Evolutionary conservation across 129 eudicot species (phyloP).

Genomic region (Pulicaria dysenterica): DNA sequence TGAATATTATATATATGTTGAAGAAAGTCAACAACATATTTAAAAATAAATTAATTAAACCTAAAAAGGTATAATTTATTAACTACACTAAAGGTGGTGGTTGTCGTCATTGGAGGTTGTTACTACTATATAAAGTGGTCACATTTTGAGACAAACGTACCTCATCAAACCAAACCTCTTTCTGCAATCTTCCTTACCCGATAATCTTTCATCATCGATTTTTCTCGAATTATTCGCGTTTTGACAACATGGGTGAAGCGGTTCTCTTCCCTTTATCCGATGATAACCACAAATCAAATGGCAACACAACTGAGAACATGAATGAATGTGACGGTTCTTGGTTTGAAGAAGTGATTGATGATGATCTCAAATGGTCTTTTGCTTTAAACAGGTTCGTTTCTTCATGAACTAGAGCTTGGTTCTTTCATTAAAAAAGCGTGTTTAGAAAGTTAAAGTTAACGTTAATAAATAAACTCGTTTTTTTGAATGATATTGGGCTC

Average conservation of each 20-base stretch:
- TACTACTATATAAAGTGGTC: constrained; percentile 20
- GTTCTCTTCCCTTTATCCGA: constrained; percentile 22
- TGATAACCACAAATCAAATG: constrained; percentile 16
- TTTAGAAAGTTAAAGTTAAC: no score
- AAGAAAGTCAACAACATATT: neutral
- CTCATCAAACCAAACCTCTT: constrained; percentile 13
- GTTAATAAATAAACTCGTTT: no score
- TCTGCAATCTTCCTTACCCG: neutral
- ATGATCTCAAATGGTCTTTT: constrained; percentile 72
- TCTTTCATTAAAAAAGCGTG: no score
- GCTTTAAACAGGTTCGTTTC: constrained; percentile 71
- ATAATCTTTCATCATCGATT: neutral
- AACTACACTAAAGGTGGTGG: constrained; percentile 11
- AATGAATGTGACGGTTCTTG: constrained; percentile 33
- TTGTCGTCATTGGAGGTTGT: constrained; percentile 19
- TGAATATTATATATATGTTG: constrained; percentile 4
- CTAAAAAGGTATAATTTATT: neutral
- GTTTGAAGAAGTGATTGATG: constrained; percentile 90
- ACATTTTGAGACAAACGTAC: constrained; percentile 6
- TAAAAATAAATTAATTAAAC: no score
- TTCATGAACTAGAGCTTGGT: no score
- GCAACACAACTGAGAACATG: neutral
- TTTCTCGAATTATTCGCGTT: neutral
- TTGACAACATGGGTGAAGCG: constrained; percentile 32
- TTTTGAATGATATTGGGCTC: no score